Percentiles rank a stretch among this genome's conserved stretches.
Evolutionary conservation across 129 eudicot genomes (phyloP).

Genomic region (Pseudognaphalium luteoalbum): DNA sequence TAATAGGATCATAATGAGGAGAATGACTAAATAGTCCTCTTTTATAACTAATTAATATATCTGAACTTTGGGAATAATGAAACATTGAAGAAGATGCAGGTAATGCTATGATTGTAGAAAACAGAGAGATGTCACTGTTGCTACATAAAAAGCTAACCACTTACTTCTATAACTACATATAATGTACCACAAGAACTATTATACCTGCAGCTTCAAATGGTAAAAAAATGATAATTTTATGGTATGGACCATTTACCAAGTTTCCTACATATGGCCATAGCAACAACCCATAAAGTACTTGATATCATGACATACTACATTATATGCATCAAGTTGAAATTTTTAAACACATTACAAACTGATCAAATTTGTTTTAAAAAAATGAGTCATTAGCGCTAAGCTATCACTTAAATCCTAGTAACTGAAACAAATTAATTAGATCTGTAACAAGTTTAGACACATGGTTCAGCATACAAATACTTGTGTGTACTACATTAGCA

Average conservation of each 20-base stretch:
- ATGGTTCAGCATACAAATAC: background rate
- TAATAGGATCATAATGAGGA: too few species aligned
- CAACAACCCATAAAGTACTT: conserved; percentile 24
- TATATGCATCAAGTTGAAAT: conserved; percentile 23
- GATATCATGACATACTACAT: conserved; percentile 28
- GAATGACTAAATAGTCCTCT: conserved; percentile 5
- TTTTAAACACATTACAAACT: background rate
- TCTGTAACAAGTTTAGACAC: background rate
- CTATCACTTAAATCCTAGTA: background rate
- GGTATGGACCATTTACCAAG: conserved; percentile 39
- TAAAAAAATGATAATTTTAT: conserved; percentile 21
- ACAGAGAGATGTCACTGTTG: conserved; percentile 41
- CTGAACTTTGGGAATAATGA: conserved; percentile 14
- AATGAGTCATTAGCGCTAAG: background rate
- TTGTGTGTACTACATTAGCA: background rate
- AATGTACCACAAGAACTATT: conserved; percentile 37
- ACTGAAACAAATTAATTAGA: background rate
- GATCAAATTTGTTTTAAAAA: background rate
- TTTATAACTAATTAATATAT: background rate
- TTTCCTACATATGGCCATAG: conserved; percentile 26
- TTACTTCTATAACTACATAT: conserved; percentile 30
- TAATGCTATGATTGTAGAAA: conserved; percentile 37
- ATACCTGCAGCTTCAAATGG: conserved; percentile 40
- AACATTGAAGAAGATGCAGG: conserved; percentile 35
- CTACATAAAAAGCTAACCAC: conserved; percentile 31